phyloP scores from a whole-genome alignment of 306 rosid species.

The Castanea sativa region DNA sequence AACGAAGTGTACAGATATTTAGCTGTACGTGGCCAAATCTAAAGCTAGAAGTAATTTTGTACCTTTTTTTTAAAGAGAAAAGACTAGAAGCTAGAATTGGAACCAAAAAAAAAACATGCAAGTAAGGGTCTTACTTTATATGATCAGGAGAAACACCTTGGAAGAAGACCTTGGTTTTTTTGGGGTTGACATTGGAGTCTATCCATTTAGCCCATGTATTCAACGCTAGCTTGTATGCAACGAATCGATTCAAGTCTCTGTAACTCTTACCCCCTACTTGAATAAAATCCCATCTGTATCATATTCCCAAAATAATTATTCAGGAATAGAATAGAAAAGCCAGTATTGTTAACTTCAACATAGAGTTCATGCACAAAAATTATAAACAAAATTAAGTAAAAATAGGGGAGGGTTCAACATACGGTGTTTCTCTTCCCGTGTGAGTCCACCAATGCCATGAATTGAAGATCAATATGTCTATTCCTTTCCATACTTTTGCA shows the following conservation, averaged over 20 bases:
- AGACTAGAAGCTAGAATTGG: too few species aligned
- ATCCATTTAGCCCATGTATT: conserved; percentile 41
- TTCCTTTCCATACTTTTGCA: conserved; percentile 30
- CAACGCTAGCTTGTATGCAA: conserved; percentile 40
- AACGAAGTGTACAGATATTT: too few species aligned
- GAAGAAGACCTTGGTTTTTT: conserved; percentile 54
- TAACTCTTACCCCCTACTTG: conserved; percentile 29
- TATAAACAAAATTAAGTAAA: not conserved
- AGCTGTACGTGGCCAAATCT: too few species aligned
- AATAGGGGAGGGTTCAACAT: not conserved
- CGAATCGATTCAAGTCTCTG: conserved; percentile 69
- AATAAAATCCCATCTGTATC: conserved; percentile 67
- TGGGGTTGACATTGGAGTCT: conserved; percentile 38
- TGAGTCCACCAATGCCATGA: conserved; percentile 64
- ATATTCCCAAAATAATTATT: not conserved
- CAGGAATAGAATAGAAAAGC: not conserved
- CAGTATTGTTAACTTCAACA: too few species aligned
- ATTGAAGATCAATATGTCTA: conserved; percentile 40
- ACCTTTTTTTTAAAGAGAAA: too few species aligned
- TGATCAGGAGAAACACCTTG: conserved; percentile 86
- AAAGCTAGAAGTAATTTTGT: too few species aligned
- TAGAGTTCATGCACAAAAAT: not conserved
- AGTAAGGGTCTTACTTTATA: not conserved
- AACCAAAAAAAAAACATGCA: too few species aligned
- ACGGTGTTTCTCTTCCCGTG: conserved; percentile 47